A percentile compares a stretch with the other conserved stretches of the same genome.
Evolutionary conservation across 345 rosid genomes (phyloP).

Genomic region (Xanthoceras sorbifolium): DNA sequence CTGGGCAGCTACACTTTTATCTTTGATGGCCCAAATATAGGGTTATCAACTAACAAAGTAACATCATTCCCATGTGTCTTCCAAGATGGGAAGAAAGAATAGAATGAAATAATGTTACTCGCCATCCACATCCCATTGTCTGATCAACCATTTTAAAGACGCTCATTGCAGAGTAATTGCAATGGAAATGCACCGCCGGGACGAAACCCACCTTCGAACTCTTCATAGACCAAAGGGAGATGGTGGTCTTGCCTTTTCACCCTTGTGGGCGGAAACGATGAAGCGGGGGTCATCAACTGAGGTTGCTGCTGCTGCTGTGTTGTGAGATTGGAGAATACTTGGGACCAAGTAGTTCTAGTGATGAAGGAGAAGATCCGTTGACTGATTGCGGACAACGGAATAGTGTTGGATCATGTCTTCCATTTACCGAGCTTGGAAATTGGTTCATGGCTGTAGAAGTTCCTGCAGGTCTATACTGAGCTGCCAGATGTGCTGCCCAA

Average conservation of each 20-base stretch:
- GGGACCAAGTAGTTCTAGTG: slow-evolving; percentile 30
- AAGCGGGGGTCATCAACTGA: slow-evolving; percentile 39
- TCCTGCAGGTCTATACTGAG: slow-evolving; percentile 43
- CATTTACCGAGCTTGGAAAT: slow-evolving; percentile 45
- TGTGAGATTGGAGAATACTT: slow-evolving; percentile 37
- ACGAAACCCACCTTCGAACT: slow-evolving; percentile 32
- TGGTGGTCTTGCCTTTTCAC: slow-evolving; percentile 54
- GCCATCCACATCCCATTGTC: not conserved
- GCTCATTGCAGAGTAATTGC: slow-evolving; percentile 66
- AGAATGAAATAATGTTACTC: slow-evolving; percentile 26
- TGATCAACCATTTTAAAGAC: slow-evolving; percentile 27
- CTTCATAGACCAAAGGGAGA: slow-evolving; percentile 46
- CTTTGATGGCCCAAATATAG: too few species aligned
- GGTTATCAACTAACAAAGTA: too few species aligned
- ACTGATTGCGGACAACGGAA: slow-evolving; percentile 27
- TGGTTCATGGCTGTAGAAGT: slow-evolving; percentile 38
- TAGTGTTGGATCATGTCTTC: slow-evolving; percentile 41
- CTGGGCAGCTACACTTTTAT: not conserved
- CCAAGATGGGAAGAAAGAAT: not conserved
- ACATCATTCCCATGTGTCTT: not conserved
- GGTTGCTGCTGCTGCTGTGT: slow-evolving; percentile 45
- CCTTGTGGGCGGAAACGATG: slow-evolving; percentile 40
- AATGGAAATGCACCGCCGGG: slow-evolving; percentile 46
- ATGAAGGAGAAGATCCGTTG: slow-evolving; percentile 34
- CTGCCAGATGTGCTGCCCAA: slow-evolving; percentile 52